Evolutionary conservation across 1,284 basidiomycete genomes (phyloP).

Genomic region (Tylopilus microsporus): DNA sequence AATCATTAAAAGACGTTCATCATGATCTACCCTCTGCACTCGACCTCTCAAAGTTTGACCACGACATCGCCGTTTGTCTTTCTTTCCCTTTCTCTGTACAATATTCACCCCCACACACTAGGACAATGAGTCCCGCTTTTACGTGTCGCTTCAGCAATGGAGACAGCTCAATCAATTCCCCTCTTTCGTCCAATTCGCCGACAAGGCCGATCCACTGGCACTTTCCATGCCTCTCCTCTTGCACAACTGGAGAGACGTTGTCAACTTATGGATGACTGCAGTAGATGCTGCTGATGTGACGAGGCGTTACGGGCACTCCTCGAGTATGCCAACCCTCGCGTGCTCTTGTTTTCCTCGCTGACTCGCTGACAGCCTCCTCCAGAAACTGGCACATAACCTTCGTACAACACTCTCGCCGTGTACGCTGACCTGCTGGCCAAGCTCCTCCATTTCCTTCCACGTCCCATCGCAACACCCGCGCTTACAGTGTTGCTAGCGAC

Average conservation of each 20-base stretch:
- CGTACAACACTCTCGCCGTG: constrained; percentile 62
- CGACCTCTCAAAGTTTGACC: constrained; percentile 51
- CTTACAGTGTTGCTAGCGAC: constrained; percentile 63
- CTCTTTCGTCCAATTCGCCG: constrained; percentile 68
- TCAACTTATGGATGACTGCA: constrained; percentile 56
- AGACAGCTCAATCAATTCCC: constrained; percentile 76
- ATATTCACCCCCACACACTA: constrained; percentile 24
- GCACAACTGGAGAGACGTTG: constrained; percentile 67
- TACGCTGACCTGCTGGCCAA: constrained; percentile 52
- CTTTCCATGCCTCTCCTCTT: constrained; percentile 77
- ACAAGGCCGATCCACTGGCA: constrained; percentile 56
- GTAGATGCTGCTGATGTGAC: constrained; percentile 56
- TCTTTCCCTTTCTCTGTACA: neutral
- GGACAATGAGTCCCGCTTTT: constrained; percentile 73
- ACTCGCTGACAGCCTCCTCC: constrained; percentile 51
- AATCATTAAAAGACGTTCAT: constrained; percentile 65
- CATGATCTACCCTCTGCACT: constrained; percentile 64
- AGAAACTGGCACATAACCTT: constrained; percentile 71
- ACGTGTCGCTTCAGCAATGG: constrained; percentile 66
- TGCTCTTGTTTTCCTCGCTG: constrained; percentile 10
- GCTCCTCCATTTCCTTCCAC: constrained; percentile 56
- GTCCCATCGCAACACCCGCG: constrained; percentile 52
- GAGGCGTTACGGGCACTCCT: constrained; percentile 65
- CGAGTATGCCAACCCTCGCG: constrained; percentile 48
- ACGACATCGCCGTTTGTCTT: constrained; percentile 53